These are phyloP conservation scores for Aspergillus oerlinghausenensis DNA, from an alignment of 2,329 filamentous ascomycete genomes.

Conservation along the genomic window DNA sequence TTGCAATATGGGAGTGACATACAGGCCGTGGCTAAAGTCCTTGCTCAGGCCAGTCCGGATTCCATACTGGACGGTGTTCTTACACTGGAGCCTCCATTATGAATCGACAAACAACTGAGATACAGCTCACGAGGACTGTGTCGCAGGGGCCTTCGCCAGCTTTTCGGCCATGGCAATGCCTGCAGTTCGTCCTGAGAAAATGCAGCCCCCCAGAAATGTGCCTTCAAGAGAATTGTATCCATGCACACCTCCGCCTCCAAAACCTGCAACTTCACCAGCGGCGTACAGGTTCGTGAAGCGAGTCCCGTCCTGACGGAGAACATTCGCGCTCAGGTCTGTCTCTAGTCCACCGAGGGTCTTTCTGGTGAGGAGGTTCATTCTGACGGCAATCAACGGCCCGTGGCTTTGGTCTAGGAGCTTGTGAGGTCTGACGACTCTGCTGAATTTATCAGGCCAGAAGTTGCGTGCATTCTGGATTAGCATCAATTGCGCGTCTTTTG, in stretches of 20 bases:
- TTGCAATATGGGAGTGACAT: conserved; percentile 88
- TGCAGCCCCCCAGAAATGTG: conserved; percentile 59
- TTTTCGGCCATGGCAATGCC: conserved; percentile 45
- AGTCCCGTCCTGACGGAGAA: conserved; percentile 48
- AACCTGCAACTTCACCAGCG: conserved; percentile 57
- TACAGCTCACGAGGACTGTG: background rate
- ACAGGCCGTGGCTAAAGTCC: conserved; percentile 60
- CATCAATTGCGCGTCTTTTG: conserved; percentile 61
- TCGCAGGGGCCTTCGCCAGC: background rate
- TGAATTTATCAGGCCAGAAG: conserved; percentile 52
- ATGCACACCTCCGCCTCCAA: conserved; percentile 59
- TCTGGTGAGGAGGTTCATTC: conserved; percentile 57
- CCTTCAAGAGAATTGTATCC: conserved; percentile 60
- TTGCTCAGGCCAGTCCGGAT: conserved; percentile 56
- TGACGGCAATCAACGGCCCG: conserved; percentile 57
- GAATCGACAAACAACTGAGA: conserved; percentile 7
- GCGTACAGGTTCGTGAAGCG: conserved; percentile 55
- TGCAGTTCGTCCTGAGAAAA: conserved; percentile 57
- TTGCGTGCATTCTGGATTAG: conserved; percentile 53
- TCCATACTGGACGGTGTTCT: conserved; percentile 57
- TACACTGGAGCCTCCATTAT: conserved; percentile 54
- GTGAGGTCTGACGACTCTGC: conserved; percentile 52
- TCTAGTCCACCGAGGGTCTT: conserved; percentile 61
- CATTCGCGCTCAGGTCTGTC: conserved; percentile 55
- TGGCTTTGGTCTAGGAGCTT: conserved; percentile 51